Evolutionary conservation across 2,329 filamentous ascomycete genomes (phyloP), one percentile per base, ranked within the genome.

Genomic region (Oidium heveae): DNA sequence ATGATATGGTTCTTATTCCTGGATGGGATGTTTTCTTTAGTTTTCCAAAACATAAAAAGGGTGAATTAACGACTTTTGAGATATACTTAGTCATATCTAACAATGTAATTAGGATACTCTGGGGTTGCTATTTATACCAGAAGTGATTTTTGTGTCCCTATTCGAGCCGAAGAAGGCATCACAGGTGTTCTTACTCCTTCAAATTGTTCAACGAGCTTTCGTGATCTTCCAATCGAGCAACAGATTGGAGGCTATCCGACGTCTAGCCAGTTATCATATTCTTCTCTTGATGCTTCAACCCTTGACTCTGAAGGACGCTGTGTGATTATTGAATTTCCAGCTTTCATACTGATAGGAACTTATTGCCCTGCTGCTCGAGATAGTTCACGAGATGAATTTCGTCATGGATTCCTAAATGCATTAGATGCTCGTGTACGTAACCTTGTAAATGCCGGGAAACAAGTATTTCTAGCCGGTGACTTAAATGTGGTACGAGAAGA

Each of bases 11-110:
- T 10, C 71, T 96, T 36, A 79, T 96, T 0, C 80, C 85, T 0
- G 91, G 91, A 13, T 98, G 89, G 89, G 91, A 98, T 65, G 88
- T 88, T 59, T 94, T 82, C 68, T 95, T 95, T 68, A 95, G 87
- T 65, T 72, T 98, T 24, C 91, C 91, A 0, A 86, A 82, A 65
- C 75, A 93, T 64, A 96, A 96, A 67, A 96, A 95, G 72, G 89
- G 86, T 82, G 69, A 33, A 28, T n/a, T 7, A 33, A n/a, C 20
- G 16, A n/a, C 16, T 44, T 4, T 1, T 4, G 4, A 28, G 15
- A 37, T 8, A 20, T 39, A 24, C 10, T 16, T 37, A 10, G 12
- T n/a, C 28, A 36, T 41, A 1, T 18, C 24, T 43, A 20, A 36
- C 13, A 18, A 41, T 43, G 49, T 46, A 33, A 18, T 8, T 54